Evolutionary conservation across 192 early-diverging fungal genomes (phyloP), one percentile per base, ranked within the genome.

Genomic region (Rhizophagus clarus): DNA sequence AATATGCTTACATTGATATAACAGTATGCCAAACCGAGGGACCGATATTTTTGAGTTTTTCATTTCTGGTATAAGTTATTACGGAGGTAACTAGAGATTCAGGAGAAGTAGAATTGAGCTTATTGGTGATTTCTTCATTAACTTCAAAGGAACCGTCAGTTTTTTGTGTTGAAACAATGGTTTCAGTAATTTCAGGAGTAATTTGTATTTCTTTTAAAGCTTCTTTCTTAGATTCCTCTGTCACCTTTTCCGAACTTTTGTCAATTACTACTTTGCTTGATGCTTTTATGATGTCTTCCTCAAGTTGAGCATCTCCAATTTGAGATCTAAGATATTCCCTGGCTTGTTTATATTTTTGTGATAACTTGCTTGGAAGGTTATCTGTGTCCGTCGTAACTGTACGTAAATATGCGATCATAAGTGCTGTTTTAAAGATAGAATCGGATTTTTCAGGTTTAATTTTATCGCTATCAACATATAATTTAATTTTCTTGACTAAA

Each of bases 211-310:
- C 29, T 66, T 66, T n/a, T 10, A 66, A 31, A 66, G 64, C 49
- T 56, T 15, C 49, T 20, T 56, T 71, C 69, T 37, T 34, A 40
- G 69, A 71, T 71, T 45, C 22, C 3, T 37, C 8, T 71, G 9
- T 17, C 6, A 34, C 34, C 34, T 71, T 71, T 71, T 71, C 34
- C 22, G 69, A 34, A 10, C 34, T 22, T 22, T 34, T 71, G 22
- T 75, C 73, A 60, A 75, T 47, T 26, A 75, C 73, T 51, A 56
- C 40, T 61, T 60, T 75, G 49, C 49, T 28, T 28, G 73, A 29
- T 20, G 28, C 26, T 75, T 47, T 47, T 10, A 75, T n/a, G 9
- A 75, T 47, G 0, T 75, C 73, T 28, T 75, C 26, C 14, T 61
- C 73, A 10, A 75, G 31, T 61, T 75, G 12, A 9, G 14, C 47